Conservation (phyloP, 345 rosid species). For the Geranium rotundifolium region DNA sequence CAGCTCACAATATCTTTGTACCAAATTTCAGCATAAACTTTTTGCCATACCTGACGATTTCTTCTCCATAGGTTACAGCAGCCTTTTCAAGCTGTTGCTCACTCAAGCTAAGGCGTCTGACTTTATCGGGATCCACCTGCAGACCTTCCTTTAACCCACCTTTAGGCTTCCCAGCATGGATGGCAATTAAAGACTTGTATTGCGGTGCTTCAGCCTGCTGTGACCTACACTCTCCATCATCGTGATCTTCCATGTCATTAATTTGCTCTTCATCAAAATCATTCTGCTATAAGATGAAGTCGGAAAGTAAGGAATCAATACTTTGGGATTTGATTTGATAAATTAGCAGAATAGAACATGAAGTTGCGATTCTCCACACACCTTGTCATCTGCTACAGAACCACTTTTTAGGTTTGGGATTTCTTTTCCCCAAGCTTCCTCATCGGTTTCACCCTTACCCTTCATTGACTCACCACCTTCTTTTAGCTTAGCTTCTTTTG, state of each 20-base stretch:
- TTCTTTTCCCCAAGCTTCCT: conserved; percentile 75
- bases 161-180: conserved; percentile 66
- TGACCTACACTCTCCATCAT: conserved; percentile 34
- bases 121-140: conserved; percentile 36
- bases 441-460: conserved; percentile 33
- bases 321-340: not conserved
- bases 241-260: conserved; percentile 24
- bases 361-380: conserved; percentile 9
- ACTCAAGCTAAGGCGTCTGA: conserved; percentile 59
- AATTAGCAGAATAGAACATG: not conserved
- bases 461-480: conserved; percentile 27
- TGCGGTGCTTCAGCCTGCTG: conserved; percentile 27
- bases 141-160: conserved; percentile 38
- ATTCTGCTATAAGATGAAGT: conserved; percentile 25
- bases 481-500: conserved; percentile 26
- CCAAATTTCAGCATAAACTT: not conserved
- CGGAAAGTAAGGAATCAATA: conserved; percentile 9
- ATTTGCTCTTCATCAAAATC: conserved; percentile 26
- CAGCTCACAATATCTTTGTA: not conserved
- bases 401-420: conserved; percentile 32
- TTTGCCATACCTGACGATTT: conserved; percentile 38
- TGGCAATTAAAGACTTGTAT: conserved; percentile 55
- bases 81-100: conserved; percentile 65
- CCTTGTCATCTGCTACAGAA: conserved; percentile 25
- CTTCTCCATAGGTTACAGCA: conserved; percentile 28